Conservation (phyloP, 176 grass and related monocot species). For the Avena eriantha region DNA sequence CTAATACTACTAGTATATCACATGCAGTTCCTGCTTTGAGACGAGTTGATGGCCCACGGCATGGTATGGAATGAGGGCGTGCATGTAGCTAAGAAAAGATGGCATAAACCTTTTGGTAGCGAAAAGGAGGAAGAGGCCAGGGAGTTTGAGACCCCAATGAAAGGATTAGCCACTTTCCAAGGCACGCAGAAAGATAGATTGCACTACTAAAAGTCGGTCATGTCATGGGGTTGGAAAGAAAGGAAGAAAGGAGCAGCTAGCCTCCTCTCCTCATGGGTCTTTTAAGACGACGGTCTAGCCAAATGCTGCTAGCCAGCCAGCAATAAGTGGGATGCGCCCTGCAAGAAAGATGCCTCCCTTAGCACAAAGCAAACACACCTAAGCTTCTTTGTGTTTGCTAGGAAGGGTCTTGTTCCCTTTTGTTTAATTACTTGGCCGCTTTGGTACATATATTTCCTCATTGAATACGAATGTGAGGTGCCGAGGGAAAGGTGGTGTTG, state of each 20-base stretch:
- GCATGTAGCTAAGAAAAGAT: constrained; percentile 42
- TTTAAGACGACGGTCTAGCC: constrained; percentile 46
- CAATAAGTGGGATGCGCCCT: constrained; percentile 74
- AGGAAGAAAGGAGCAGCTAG: constrained; percentile 45
- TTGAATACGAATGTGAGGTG: constrained; percentile 58
- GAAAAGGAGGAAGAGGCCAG: constrained; percentile 57
- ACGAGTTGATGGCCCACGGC: constrained; percentile 27
- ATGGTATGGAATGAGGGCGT: constrained; percentile 42
- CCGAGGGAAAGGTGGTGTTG: constrained; percentile 42
- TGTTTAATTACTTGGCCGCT: constrained; percentile 13
- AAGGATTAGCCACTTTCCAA: constrained; percentile 70
- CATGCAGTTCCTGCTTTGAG: not conserved
- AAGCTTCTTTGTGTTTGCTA: constrained; percentile 44
- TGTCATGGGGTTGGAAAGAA: constrained; percentile 32
- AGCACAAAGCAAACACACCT: constrained; percentile 46
- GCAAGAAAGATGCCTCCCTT: constrained; percentile 65
- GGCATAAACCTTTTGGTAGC: constrained; percentile 54
- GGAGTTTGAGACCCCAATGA: constrained; percentile 73
- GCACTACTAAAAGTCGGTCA: constrained; percentile 64
- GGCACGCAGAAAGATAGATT: constrained; percentile 59
- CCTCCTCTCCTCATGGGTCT: constrained; percentile 41
- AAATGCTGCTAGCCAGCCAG: not conserved
- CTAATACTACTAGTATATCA: too few species aligned
- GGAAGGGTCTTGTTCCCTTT: not conserved
- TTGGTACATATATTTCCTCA: constrained; percentile 44